Percentiles rank a stretch among this genome's conserved stretches.
Conservation (phyloP, 768 basidiomycete genomes). For the Hericium alpestre region DNA sequence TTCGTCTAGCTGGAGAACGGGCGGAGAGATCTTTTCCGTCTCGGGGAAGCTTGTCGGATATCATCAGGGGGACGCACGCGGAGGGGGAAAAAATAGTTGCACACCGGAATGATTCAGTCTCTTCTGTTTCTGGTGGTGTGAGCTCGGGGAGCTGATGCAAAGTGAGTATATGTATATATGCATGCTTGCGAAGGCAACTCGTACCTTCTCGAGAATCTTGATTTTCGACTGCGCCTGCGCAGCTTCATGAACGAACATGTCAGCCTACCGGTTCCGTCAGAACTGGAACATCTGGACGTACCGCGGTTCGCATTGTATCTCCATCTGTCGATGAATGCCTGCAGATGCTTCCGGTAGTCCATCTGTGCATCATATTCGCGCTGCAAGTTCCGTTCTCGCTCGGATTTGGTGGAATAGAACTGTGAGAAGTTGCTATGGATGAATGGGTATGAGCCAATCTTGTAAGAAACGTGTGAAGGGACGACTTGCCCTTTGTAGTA, state of each 20-base stretch:
- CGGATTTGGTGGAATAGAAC: constrained; percentile 97
- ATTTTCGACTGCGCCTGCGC: constrained; percentile 77
- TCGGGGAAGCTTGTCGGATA: constrained; percentile 66
- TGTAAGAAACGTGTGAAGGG: not conserved
- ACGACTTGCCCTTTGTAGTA: constrained; percentile 84
- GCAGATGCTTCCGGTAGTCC: constrained; percentile 88
- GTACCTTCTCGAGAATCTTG: constrained; percentile 65
- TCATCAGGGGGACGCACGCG: not conserved
- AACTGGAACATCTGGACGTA: constrained; percentile 16
- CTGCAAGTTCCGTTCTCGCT: constrained; percentile 80
- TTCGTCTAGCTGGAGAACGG: constrained; percentile 83
- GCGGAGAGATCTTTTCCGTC: constrained; percentile 94
- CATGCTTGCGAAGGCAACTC: not conserved
- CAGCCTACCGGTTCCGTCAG: no score
- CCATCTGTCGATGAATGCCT: constrained; percentile 98
- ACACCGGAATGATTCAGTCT: constrained; percentile 86
- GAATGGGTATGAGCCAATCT: not conserved
- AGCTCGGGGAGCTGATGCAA: constrained; percentile 70
- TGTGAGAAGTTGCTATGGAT: constrained; percentile 82
- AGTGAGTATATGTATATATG: not conserved
- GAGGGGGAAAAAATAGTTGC: constrained; percentile 3
- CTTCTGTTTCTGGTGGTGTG: constrained; percentile 85
- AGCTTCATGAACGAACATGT: constrained; percentile 31
- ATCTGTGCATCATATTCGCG: constrained; percentile 97
- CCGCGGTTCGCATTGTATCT: constrained; percentile 93